Evolutionary conservation across 768 basidiomycete genomes (phyloP).

Genomic region (Scleroderma citrinum): DNA sequence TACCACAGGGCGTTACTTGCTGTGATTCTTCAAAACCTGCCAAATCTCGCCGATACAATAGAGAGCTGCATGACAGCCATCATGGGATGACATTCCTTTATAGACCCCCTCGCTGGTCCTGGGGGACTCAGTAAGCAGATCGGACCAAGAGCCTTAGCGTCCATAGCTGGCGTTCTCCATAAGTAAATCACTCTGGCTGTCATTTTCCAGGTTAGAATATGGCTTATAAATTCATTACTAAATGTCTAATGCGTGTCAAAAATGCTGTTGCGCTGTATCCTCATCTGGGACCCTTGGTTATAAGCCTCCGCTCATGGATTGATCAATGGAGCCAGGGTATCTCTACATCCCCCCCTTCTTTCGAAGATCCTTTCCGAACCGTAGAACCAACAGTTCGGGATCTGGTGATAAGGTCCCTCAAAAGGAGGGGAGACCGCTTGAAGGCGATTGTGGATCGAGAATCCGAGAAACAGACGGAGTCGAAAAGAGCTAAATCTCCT

Average conservation of each 20-base stretch:
- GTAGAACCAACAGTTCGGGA: slow-evolving; percentile 27
- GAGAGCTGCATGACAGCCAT: slow-evolving; percentile 34
- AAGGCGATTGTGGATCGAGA: slow-evolving; percentile 48
- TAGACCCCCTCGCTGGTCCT: slow-evolving; percentile 14
- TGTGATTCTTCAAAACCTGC: slow-evolving; percentile 41
- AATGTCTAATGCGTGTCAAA: slow-evolving; percentile 55
- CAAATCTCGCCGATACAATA: slow-evolving; percentile 35
- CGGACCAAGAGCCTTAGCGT: slow-evolving; percentile 39
- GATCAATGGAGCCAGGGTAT: slow-evolving; percentile 43
- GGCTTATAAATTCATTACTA: slow-evolving; percentile 15
- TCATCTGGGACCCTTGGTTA: slow-evolving; percentile 34
- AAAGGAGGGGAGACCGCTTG: slow-evolving; percentile 28
- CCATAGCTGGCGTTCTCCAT: slow-evolving; percentile 42
- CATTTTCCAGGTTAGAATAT: slow-evolving; percentile 13
- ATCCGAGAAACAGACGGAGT: slow-evolving; percentile 29
- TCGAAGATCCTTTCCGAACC: slow-evolving; percentile 39
- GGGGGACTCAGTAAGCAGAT: slow-evolving; percentile 17
- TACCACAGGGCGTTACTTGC: slow-evolving; percentile 38
- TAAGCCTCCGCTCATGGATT: slow-evolving; percentile 40
- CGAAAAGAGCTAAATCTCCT: slow-evolving; percentile 1
- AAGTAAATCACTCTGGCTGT: slow-evolving; percentile 37
- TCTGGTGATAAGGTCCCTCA: slow-evolving; percentile 28
- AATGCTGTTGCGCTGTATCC: slow-evolving; percentile 44
- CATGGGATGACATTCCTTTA: slow-evolving; percentile 28
- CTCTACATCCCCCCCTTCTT: slow-evolving; percentile 31